phyloP scores from a whole-genome alignment of 768 basidiomycete genomes.

The Termitomyces sp. region DNA sequence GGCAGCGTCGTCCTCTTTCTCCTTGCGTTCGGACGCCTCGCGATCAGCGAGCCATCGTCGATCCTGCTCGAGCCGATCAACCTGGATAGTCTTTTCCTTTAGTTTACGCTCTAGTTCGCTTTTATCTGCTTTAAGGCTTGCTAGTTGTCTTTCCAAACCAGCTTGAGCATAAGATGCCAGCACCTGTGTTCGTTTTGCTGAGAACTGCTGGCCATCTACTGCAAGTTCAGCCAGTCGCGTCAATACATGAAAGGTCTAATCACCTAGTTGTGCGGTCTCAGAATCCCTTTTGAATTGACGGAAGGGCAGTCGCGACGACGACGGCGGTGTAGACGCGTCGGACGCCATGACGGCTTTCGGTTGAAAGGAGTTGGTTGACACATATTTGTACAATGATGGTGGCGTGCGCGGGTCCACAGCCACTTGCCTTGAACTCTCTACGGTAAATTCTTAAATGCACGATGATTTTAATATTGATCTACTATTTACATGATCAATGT shows the following conservation, averaged over 20 bases:
- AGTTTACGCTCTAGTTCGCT: conserved; percentile 66
- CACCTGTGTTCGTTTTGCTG: conserved; percentile 59
- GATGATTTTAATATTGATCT: too few relatives aligned
- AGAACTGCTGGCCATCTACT: conserved; percentile 61
- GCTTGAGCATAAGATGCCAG: conserved; percentile 63
- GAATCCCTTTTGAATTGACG: conserved; percentile 4
- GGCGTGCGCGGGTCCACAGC: too few relatives aligned
- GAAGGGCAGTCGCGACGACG: background rate
- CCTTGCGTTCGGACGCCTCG: conserved; percentile 65
- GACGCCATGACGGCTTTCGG: background rate
- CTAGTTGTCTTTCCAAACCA: conserved; percentile 64
- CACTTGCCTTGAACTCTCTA: too few relatives aligned
- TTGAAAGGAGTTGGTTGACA: background rate
- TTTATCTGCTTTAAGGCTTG: conserved; percentile 56
- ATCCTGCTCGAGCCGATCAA: conserved; percentile 70
- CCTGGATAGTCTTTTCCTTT: conserved; percentile 55
- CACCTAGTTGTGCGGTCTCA: conserved; percentile 5
- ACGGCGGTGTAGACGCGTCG: conserved; percentile 4
- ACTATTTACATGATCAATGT: too few relatives aligned
- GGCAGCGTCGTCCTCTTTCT: conserved; percentile 55
- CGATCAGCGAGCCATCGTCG: conserved; percentile 65
- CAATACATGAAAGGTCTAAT: background rate
- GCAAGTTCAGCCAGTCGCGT: background rate
- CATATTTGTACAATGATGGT: conserved; percentile 1
- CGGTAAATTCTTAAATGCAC: too few relatives aligned